Evolutionary conservation across 345 rosid species (phyloP).

Genomic region (Eucalyptus rudis): DNA sequence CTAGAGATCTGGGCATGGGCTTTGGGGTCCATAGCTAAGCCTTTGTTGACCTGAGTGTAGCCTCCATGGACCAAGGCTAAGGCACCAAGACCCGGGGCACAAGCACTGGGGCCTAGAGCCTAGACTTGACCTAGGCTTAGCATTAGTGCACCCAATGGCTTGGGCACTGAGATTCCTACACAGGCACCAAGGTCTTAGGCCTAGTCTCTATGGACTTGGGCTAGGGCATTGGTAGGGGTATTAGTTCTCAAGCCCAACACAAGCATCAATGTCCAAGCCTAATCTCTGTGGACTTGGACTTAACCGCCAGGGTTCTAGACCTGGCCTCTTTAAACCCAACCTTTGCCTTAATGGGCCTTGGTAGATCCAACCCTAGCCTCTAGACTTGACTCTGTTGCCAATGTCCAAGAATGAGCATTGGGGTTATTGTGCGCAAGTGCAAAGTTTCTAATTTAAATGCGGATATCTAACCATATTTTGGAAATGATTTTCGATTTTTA

Average conservation of each 20-base stretch:
- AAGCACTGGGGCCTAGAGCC: accelerated
- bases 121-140: background rate
- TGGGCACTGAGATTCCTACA: background rate
- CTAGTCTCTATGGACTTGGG: background rate
- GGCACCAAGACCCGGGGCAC: accelerated
- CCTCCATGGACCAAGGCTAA: background rate
- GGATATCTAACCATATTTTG: background rate
- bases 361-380: background rate
- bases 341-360: accelerated
- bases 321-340: background rate
- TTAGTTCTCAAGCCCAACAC: background rate
- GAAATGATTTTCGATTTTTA: too few relatives aligned
- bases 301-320: background rate
- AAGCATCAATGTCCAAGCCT: too few relatives aligned
- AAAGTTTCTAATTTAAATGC: background rate
- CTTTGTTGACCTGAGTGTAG: background rate
- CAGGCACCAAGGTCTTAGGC: accelerated
- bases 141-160: too few relatives aligned
- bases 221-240: too few relatives aligned
- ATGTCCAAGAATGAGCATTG: background rate
- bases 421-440: background rate
- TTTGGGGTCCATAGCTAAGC: background rate
- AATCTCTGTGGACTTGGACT: background rate
- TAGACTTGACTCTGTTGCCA: background rate
- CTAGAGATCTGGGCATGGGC: background rate